Base-by-base conservation (phyloP, 1,284 basidiomycete species). In the Puccinia polysora region DNA sequence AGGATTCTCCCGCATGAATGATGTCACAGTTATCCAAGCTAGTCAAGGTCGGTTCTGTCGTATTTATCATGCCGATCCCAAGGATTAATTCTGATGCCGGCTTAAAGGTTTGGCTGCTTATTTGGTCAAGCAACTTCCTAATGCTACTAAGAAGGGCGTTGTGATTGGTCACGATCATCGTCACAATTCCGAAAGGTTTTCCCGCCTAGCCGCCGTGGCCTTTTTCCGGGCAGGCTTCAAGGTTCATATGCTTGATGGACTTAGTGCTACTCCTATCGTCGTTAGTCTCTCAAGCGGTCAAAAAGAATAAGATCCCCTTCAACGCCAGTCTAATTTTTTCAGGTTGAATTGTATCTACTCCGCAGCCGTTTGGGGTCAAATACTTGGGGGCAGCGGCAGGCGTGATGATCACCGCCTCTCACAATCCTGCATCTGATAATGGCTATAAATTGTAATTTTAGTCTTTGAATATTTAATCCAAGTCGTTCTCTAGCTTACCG, bases 1-100 rank as follows among this genome's bases (percentile, higher is more conserved):
- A 7, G 90, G 90, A 1, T 91, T 87, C 84, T 83, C 87, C 23
- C 84, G 88, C 65, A 91, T 92, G 89, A 92, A 92, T 78, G 89
- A 91, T 78, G 80, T 92, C 64, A 89, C 86, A 56, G 82, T 92
- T 65, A 87, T 90, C 47, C 90, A 91, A 77, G 85, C 89, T 4
- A 89, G 89, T 18, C 89, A 91, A 82, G 89, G 86, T 58, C n/a
- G 73, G 73, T 40, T 59, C 45, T 67, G 23, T 62, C 18, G 20
- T 6, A 34, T 60, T 14, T 30, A 49, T 53, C n/a, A 25, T 63
- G 30, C 28, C 18, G n/a, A 23, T 20, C 25, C 53, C 70, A 38
- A 60, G 30, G 18, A 30, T 45, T 65, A 30, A 43, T 15, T 15
- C n/a, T 65, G 49, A 34, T 38, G 60, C n/a, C 34, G 23, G 25